Evolutionary conservation across 192 early-diverging fungal species (phyloP), one percentile per base, ranked within the genome.

Genomic region (Podila clonocystis): DNA sequence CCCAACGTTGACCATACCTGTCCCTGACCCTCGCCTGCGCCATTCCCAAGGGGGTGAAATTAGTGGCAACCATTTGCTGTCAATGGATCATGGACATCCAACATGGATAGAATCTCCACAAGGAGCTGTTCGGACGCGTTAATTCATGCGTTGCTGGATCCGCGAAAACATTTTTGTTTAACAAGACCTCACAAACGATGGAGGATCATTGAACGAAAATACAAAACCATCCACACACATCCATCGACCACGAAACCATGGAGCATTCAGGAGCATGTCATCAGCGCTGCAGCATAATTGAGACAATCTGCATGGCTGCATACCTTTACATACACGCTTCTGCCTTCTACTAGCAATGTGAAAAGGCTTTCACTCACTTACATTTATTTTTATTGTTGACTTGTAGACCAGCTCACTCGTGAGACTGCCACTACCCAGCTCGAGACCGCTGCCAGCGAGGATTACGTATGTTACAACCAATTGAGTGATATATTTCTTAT

Each of bases 361-460:
- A 22, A 28, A 55, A 64, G n/a, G 8, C 31, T 31, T n/a, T 13
- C 30, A 22, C 26, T 33, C 20, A n/a, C 29, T 57, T 28, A 57
- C 36, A 58, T 19, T 30, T 67, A 7, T 61, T 45, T 8, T 17
- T 50, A 1, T 28, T 48, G 11, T 5, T 29, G 4, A n/a, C 2
- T 52, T 50, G 20, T 73, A 91, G 95, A 96, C 87, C 86, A 86
- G 69, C 71, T 85, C 38, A 89, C 91, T 84, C 95, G 95, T 85
- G 91, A 94, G 75, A 91, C 94, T 78, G 95, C 96, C 55, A 91
- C 91, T 55, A 86, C 83, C 22, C 87, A 93, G 64, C 88, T 98
- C 57, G 91, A 95, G 83, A 74, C 72, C 17, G 93, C 92, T 41
- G 88, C 90, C 68, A 88, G 82, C 52, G 92, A 94, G 69, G 94